Evolutionary conservation across 768 basidiomycete genomes (phyloP).

Genomic region (Mycena belliarum): DNA sequence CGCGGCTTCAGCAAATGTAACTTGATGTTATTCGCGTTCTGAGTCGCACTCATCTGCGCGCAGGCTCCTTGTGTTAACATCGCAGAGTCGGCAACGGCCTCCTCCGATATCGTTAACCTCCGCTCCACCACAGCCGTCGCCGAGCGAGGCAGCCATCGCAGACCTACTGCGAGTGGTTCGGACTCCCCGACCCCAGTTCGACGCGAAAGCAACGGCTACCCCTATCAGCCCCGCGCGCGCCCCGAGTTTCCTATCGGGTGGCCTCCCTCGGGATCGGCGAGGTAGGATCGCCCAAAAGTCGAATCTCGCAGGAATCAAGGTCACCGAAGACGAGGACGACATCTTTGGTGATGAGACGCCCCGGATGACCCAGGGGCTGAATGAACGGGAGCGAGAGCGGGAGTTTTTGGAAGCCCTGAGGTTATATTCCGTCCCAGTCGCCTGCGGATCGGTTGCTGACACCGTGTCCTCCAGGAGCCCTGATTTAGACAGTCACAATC

Average conservation of each 20-base stretch:
- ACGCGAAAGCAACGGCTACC: slow-evolving; percentile 30
- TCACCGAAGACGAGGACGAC: slow-evolving; percentile 40
- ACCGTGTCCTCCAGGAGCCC: slow-evolving; percentile 38
- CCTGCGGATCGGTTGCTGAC: background rate
- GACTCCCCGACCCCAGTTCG: slow-evolving; percentile 46
- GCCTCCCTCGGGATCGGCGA: slow-evolving; percentile 73
- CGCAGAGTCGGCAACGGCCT: slow-evolving; percentile 62
- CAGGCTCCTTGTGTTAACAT: slow-evolving; percentile 76
- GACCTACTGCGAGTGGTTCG: slow-evolving; percentile 68
- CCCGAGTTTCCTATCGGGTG: slow-evolving; percentile 72
- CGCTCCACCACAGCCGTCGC: slow-evolving; percentile 53
- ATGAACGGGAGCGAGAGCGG: slow-evolving; percentile 49
- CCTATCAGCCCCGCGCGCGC: slow-evolving; percentile 39
- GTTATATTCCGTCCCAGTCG: background rate
- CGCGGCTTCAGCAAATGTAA: slow-evolving; percentile 81
- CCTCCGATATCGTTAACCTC: slow-evolving; percentile 62
- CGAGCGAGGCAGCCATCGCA: slow-evolving; percentile 67
- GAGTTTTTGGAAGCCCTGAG: slow-evolving; percentile 59
- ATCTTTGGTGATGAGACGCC: slow-evolving; percentile 57
- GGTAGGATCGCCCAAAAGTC: slow-evolving; percentile 69
- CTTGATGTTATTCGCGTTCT: slow-evolving; percentile 19
- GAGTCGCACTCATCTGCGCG: background rate
- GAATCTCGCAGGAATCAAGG: slow-evolving; percentile 27
- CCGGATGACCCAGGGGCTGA: slow-evolving; percentile 35
- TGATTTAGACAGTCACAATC: slow-evolving; percentile 41